Conservation (phyloP, 805 yeast genomes). For the Debaryomyces castellii region DNA sequence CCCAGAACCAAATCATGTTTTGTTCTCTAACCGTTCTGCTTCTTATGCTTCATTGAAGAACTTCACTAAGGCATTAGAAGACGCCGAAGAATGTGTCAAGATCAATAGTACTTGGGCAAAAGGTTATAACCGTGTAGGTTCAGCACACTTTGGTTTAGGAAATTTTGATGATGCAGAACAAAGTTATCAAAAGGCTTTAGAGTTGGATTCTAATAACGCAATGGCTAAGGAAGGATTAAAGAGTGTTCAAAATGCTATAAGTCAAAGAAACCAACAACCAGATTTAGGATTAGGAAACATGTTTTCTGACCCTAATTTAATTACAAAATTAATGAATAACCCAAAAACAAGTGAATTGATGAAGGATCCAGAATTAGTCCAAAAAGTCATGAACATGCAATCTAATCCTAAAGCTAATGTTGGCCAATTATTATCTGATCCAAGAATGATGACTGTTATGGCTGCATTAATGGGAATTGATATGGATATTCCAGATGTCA, state of each 20-base stretch:
- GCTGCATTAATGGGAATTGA: conserved; percentile 85
- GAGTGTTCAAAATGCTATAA: conserved; percentile 63
- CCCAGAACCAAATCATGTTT: conserved; percentile 82
- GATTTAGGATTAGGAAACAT: conserved; percentile 76
- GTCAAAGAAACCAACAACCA: conserved; percentile 53
- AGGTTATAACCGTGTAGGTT: conserved; percentile 90
- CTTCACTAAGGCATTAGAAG: conserved; percentile 72
- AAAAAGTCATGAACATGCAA: conserved; percentile 60
- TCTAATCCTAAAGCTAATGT: conserved; percentile 75
- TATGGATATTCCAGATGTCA: conserved; percentile 43
- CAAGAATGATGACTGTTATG: conserved; percentile 84
- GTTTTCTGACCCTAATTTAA: conserved; percentile 76
- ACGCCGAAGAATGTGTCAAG: conserved; percentile 80
- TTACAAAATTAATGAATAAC: conserved; percentile 71
- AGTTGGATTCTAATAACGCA: conserved; percentile 75
- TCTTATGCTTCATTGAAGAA: conserved; percentile 78
- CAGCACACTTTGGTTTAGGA: conserved; percentile 88
- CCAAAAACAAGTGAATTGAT: conserved; percentile 86
- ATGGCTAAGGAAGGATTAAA: conserved; percentile 84
- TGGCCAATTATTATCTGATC: conserved; percentile 71
- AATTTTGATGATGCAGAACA: conserved; percentile 71
- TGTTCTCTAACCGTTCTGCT: conserved; percentile 93
- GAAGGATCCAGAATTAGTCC: conserved; percentile 83
- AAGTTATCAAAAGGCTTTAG: conserved; percentile 75
- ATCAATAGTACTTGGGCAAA: conserved; percentile 91